These are phyloP conservation scores for Rosa rugosa DNA, from an alignment of 306 rosid species.

Conservation along the genomic window DNA sequence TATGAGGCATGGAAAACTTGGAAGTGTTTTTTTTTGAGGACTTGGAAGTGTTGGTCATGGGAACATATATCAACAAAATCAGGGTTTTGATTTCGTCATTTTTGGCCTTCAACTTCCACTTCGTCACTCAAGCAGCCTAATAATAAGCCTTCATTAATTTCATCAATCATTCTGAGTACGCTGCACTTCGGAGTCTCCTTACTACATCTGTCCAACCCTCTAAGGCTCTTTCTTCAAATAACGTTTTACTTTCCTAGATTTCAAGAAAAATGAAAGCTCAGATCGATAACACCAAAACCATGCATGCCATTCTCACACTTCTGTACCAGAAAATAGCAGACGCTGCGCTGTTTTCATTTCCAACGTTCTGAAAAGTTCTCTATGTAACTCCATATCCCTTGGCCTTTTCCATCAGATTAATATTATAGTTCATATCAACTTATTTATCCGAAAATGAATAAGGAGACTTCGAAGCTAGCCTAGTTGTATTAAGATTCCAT, in stretches of 20 bases:
- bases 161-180: neutral
- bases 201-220: neutral
- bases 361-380: neutral
- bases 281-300: neutral
- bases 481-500: neutral
- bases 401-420: neutral
- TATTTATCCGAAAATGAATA: neutral
- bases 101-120: neutral
- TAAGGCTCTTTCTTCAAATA: neutral
- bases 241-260: neutral
- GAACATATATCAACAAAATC: neutral
- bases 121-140: neutral
- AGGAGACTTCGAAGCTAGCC: neutral
- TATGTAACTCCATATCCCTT: neutral
- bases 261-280: neutral
- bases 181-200: neutral
- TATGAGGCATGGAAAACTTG: too few species aligned
- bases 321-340: neutral
- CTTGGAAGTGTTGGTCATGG: too few species aligned
- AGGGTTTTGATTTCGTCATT: conserved; percentile 18
- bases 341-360: neutral
- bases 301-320: neutral
- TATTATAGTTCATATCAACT: neutral
- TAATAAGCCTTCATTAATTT: neutral
- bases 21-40: too few species aligned